Evolutionary conservation across 495 filamentous ascomycete species (phyloP), one percentile per base, ranked within the genome.

Genomic region (Astrocystis sublimbata): DNA sequence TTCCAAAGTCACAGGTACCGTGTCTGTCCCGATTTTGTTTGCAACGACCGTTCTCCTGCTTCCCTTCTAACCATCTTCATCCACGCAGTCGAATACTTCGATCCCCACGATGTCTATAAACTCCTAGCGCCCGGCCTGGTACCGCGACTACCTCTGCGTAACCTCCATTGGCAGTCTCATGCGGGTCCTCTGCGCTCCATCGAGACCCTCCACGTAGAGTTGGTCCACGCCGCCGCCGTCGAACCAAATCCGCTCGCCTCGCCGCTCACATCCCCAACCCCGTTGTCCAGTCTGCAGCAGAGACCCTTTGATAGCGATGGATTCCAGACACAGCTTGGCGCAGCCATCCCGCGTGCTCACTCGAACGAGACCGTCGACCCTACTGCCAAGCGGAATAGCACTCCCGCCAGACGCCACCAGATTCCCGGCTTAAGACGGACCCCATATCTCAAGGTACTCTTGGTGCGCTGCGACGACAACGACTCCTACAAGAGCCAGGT

Each of bases 141-240:
- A 45, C 77, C 87, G 50, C 88, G 92, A 42, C 83, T 98, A 4
- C 94, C 94, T 10, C 81, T 98, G n/a, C 88, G 87, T 56, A 93
- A 97, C 71, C 86, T 98, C 46, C 89, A 97, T 71, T 98, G 94
- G 94, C 94, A 96, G 73, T 96, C 96, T 6, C 89, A 94, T 47
- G 88, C 87, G 26, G 88, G 94, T 9, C 93, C 96, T 9, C 79
- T 96, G 40, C 87, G 94, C 51, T 96, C 93, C 26, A 98, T 98
- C 73, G 87, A 89, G 69, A 92, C 92, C 46, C 85, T 98, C 40
- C 91, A 96, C 68, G 85, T 97, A 68, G 92, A 96, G 49, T 86
- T 98, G 61, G 79, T 92, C n/a, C n/a, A n/a, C n/a, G n/a, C n/a
- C 12, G 87, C 89, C 3, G 81, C 80, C 35, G 76, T 72, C 36